Conservation (phyloP, 1,139 yeast species). For the Geotrichum reessii region DNA sequence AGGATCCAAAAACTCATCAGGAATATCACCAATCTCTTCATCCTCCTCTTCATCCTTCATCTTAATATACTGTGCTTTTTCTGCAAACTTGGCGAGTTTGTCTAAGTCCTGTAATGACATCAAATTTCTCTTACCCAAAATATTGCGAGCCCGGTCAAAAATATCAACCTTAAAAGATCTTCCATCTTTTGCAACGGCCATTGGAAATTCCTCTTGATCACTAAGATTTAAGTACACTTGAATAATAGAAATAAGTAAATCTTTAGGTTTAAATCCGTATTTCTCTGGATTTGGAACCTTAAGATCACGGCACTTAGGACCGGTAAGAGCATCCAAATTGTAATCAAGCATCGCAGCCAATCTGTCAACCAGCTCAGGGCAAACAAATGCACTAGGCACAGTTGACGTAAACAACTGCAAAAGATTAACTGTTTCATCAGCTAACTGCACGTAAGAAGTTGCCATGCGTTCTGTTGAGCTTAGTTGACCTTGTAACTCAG, state of each 20-base stretch:
- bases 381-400: slow-evolving; percentile 79
- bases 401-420: slow-evolving; percentile 78
- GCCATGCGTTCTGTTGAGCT: slow-evolving; percentile 69
- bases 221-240: slow-evolving; percentile 72
- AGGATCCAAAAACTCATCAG: slow-evolving; percentile 96
- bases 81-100: slow-evolving; percentile 51
- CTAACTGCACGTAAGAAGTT: slow-evolving; percentile 71
- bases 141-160: slow-evolving; percentile 64
- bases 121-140: slow-evolving; percentile 53
- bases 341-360: slow-evolving; percentile 94
- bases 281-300: slow-evolving; percentile 81
- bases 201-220: slow-evolving; percentile 55
- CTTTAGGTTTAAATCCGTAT: slow-evolving; percentile 77
- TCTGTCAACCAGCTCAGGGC: slow-evolving; percentile 87
- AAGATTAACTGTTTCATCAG: slow-evolving; percentile 75
- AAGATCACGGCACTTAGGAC: slow-evolving; percentile 86
- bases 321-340: slow-evolving; percentile 83
- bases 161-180: slow-evolving; percentile 69
- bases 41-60: slow-evolving; percentile 67
- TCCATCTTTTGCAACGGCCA: slow-evolving; percentile 83
- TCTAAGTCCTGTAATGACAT: slow-evolving; percentile 51
- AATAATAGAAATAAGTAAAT: slow-evolving; percentile 60
- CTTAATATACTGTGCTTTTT: slow-evolving; percentile 56
- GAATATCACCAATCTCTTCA: slow-evolving; percentile 82
- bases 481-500: slow-evolving; percentile 36